Evolutionary conservation across 2,329 filamentous ascomycete genomes (phyloP), one percentile per base, ranked within the genome.

Genomic region (Sporothrix brunneoviolacea): DNA sequence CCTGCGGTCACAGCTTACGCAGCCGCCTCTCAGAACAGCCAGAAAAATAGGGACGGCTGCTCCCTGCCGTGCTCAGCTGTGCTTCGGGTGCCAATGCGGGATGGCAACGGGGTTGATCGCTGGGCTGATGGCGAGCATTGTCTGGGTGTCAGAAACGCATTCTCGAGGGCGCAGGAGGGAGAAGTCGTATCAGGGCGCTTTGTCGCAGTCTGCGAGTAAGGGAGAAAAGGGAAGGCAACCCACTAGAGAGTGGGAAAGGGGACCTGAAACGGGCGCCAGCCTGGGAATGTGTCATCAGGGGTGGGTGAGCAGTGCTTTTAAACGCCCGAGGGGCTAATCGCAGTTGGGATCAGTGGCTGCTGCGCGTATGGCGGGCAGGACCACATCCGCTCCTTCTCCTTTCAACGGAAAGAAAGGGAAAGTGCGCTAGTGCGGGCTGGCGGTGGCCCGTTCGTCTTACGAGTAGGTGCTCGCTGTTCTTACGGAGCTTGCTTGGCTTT

Each of bases 221-320:
- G 36, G 24, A 15, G 39, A 36, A 37, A 37, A 42, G n/a, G n/a
- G n/a, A n/a, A n/a, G n/a, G n/a, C n/a, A n/a, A n/a, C n/a, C n/a
- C n/a, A n/a, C n/a, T n/a, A n/a, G 32, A 35, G 4, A 33, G 18
- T 4, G 18, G 30, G 4, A 50, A 45, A 46, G 35, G 36, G 49
- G 42, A 21, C 44, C 48, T 55, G 53, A 55, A 55, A 55, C 53
- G 51, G 47, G 48, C 45, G 43, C 44, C 40, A 18, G 42, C 28
- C 41, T 33, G 24, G 19, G 30, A 50, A 48, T 52, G 50, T 52
- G 44, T 52, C 45, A 42, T 45, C 48, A 52, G 49, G 49, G 52
- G 42, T 40, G 18, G 22, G n/a, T 13, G 19, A 6, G 18, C n/a
- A n/a, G n/a, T n/a, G n/a, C n/a, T n/a, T n/a, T n/a, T n/a, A n/a